Percentiles rank a stretch among this genome's conserved stretches.
Evolutionary conservation across 306 rosid genomes (phyloP).

Genomic region (Gillenia trifoliata): DNA sequence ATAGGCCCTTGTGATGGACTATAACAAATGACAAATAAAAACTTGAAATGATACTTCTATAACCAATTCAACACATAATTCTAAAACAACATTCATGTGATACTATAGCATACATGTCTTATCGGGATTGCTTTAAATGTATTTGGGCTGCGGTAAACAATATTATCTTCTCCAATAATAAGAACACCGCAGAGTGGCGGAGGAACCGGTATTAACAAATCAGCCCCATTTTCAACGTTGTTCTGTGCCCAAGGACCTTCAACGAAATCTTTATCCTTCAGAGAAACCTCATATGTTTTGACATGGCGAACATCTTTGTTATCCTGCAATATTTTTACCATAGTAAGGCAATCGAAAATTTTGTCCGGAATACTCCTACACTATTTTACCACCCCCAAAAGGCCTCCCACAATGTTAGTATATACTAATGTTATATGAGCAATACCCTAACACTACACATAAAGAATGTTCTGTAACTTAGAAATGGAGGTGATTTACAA

Average conservation of each 20-base stretch:
- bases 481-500: neutral
- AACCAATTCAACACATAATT: neutral
- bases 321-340: constrained; percentile 52
- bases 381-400: neutral
- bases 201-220: constrained; percentile 90
- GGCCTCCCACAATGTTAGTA: neutral
- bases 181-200: constrained; percentile 96
- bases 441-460: neutral
- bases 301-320: constrained; percentile 97
- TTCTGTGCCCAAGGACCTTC: constrained; percentile 98
- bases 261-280: constrained; percentile 93
- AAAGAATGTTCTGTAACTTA: neutral
- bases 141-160: constrained; percentile 92
- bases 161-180: constrained; percentile 95
- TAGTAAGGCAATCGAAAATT: constrained; percentile 11
- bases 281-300: constrained; percentile 92
- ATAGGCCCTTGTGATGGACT: constrained; percentile 89
- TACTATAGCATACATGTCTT: constrained; percentile 57
- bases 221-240: constrained; percentile 97
- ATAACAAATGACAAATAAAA: constrained; percentile 14
- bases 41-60: neutral
- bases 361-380: neutral
- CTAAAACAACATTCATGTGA: neutral
- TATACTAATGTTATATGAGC: neutral
- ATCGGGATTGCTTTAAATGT: constrained; percentile 94